These are phyloP conservation scores for Auricularia sp. DNA, from an alignment of 768 basidiomycete genomes.

Conservation along the genomic window DNA sequence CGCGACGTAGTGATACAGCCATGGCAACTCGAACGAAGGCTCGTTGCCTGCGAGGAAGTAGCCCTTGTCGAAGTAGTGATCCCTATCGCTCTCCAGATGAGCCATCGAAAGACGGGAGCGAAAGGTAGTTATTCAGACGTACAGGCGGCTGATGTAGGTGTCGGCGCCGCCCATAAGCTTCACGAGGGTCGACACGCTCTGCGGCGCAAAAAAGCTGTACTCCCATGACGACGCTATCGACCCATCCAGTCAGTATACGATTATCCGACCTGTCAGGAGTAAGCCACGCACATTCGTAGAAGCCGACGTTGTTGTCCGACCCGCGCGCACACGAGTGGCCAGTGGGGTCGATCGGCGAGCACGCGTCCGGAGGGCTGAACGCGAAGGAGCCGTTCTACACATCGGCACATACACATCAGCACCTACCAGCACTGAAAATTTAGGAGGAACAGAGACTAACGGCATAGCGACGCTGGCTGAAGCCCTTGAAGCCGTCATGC, in stretches of 20 bases:
- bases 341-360: conserved; percentile 38
- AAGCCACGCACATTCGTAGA: conserved; percentile 32
- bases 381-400: conserved; percentile 40
- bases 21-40: conserved; percentile 38
- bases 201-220: conserved; percentile 42
- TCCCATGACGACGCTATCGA: conserved; percentile 41
- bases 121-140: conserved; percentile 6
- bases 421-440: not conserved
- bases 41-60: conserved; percentile 42
- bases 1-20: conserved; percentile 39
- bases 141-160: conserved; percentile 35
- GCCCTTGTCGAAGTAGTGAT: conserved; percentile 35
- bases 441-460: conserved; percentile 19
- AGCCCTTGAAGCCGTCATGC: conserved; percentile 39
- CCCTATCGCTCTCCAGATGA: conserved; percentile 16
- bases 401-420: not conserved
- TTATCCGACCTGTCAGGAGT: too few relatives aligned
- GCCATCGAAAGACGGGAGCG: not conserved
- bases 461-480: conserved; percentile 32
- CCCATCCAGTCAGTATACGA: conserved; percentile 8
- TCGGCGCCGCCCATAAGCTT: conserved; percentile 36
- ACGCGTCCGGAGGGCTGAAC: conserved; percentile 38
- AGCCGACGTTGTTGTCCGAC: conserved; percentile 39
- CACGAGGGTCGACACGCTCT: conserved; percentile 38
- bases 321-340: conserved; percentile 39